phyloP scores from a whole-genome alignment of 306 rosid genomes.

The Cyclanthera cordifolia region DNA sequence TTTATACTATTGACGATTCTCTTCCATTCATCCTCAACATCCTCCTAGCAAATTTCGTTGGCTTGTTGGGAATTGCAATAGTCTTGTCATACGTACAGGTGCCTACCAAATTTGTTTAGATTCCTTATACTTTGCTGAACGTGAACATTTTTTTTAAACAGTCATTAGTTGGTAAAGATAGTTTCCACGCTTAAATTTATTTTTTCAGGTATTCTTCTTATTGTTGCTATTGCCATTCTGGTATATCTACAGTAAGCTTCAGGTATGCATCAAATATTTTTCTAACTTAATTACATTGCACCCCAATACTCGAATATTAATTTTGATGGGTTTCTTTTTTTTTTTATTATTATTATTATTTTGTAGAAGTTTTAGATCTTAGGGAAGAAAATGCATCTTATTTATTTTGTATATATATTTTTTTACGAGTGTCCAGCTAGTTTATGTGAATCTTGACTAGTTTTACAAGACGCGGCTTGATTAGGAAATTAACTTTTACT shows the following conservation, averaged over 20 bases:
- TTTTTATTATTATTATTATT: neutral
- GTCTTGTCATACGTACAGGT: slow-evolving; percentile 86
- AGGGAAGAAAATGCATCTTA: no score
- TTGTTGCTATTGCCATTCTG: slow-evolving; percentile 80
- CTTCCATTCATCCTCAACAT: slow-evolving; percentile 93
- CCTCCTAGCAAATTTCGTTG: slow-evolving; percentile 87
- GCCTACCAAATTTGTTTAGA: neutral
- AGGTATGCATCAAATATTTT: slow-evolving; percentile 35
- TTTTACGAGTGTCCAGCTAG: no score
- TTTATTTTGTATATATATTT: no score
- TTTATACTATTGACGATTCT: slow-evolving; percentile 87
- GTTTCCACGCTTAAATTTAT: slow-evolving; percentile 18
- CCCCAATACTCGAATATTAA: neutral
- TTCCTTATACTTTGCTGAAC: slow-evolving; percentile 4
- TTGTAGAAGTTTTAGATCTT: no score
- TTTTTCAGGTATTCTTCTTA: slow-evolving; percentile 58
- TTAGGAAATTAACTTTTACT: no score
- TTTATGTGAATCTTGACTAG: no score
- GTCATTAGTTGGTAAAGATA: slow-evolving; percentile 9
- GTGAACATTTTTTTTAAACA: neutral
- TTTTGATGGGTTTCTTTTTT: neutral
- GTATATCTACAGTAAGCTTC: slow-evolving; percentile 86
- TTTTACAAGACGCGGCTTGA: no score
- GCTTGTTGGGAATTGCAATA: slow-evolving; percentile 74
- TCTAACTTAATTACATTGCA: neutral